Conservation (phyloP, 331 rosid genomes). For the Quercus phellos region DNA sequence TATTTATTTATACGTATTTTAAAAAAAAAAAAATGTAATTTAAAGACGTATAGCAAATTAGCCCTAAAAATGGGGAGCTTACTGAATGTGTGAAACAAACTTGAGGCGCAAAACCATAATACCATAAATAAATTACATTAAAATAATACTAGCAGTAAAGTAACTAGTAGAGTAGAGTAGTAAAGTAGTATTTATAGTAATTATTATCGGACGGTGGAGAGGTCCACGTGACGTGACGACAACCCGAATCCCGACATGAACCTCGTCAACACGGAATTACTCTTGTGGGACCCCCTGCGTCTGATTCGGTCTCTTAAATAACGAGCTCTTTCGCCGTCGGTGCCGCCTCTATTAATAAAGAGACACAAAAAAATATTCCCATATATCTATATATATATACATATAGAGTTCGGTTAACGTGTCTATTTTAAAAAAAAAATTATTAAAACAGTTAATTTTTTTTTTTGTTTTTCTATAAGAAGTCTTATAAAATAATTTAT, state of each 20-base stretch:
- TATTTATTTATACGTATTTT: rapidly evolving
- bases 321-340: conserved; percentile 55
- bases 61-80: too few species aligned
- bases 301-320: conserved; percentile 34
- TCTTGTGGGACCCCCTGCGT: conserved; percentile 31
- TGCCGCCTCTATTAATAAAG: conserved; percentile 38
- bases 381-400: too few species aligned
- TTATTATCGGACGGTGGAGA: conserved; percentile 42
- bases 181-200: not conserved
- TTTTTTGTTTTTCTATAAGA: too few species aligned
- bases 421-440: rapidly evolving
- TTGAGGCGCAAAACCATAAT: not conserved
- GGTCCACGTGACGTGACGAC: conserved; percentile 65
- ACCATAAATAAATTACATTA: not conserved
- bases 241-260: conserved; percentile 55
- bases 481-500: too few species aligned
- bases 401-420: too few species aligned
- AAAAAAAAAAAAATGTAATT: too few species aligned
- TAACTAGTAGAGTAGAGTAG: not conserved
- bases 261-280: conserved; percentile 54
- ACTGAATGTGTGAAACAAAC: too few species aligned
- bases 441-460: too few species aligned
- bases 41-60: rapidly evolving
- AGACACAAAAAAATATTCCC: too few species aligned
- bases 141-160: too few species aligned